These are phyloP conservation scores for Rusavskia elegans DNA, from an alignment of 495 filamentous ascomycete species.

Conservation along the genomic window DNA sequence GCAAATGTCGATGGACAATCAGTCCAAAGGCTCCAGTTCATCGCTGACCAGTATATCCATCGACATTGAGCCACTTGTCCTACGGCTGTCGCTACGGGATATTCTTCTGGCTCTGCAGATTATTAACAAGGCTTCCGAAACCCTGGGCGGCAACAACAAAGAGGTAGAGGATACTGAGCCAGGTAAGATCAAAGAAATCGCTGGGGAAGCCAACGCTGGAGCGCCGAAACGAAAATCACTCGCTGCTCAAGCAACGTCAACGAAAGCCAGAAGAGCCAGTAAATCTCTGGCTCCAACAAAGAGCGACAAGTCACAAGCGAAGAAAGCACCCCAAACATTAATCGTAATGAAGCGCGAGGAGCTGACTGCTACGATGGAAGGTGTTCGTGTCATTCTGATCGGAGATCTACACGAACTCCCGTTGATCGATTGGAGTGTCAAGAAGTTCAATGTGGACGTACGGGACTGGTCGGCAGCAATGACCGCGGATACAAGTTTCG, in stretches of 20 bases:
- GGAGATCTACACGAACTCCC: constrained; percentile 91
- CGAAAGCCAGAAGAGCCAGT: constrained; percentile 29
- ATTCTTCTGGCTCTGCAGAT: constrained; percentile 90
- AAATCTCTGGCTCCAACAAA: constrained; percentile 22
- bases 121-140: constrained; percentile 78
- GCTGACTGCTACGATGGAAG: constrained; percentile 66
- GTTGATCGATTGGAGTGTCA: constrained; percentile 84
- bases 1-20: constrained; percentile 73
- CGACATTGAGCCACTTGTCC: constrained; percentile 82
- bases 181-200: constrained; percentile 49
- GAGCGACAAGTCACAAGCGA: constrained; percentile 14
- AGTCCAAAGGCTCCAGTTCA: constrained; percentile 46
- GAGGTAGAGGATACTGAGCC: constrained; percentile 34
- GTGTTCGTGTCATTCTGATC: constrained; percentile 85
- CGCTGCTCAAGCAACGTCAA: constrained; percentile 48
- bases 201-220: constrained; percentile 26
- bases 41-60: constrained; percentile 64
- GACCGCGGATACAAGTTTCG: constrained; percentile 73
- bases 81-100: constrained; percentile 82
- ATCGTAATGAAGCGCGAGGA: constrained; percentile 63
- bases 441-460: constrained; percentile 68
- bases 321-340: constrained; percentile 22
- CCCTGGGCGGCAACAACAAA: constrained; percentile 39
- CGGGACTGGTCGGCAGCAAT: constrained; percentile 82
- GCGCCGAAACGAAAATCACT: constrained; percentile 43